These are phyloP conservation scores for Pseudogymnoascus sp. DNA, from an alignment of 2,329 filamentous ascomycete genomes.

Conservation along the genomic window DNA sequence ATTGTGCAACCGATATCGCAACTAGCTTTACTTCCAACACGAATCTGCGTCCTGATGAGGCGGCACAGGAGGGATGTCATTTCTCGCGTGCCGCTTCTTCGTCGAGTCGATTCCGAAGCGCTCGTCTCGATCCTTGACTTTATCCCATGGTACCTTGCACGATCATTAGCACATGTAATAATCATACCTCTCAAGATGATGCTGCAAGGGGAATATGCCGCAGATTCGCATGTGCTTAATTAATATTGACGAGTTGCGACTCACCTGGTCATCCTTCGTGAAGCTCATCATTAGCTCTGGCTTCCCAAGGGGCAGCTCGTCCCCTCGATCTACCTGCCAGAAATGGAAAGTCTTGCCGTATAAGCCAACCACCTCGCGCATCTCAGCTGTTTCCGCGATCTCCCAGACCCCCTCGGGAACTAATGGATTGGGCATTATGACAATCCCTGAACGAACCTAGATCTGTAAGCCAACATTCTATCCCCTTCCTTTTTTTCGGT, in stretches of 20 bases:
- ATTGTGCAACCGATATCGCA: neutral
- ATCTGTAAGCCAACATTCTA: conserved; percentile 17
- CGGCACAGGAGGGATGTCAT: conserved; percentile 40
- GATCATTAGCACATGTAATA: conserved; percentile 21
- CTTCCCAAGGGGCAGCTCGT: conserved; percentile 50
- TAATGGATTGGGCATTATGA: conserved; percentile 61
- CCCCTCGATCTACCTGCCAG: conserved; percentile 74
- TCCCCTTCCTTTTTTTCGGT: neutral
- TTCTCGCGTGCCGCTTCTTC: conserved; percentile 44
- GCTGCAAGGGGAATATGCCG: conserved; percentile 17
- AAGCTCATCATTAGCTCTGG: conserved; percentile 59
- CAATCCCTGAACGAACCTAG: conserved; percentile 69
- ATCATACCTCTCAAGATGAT: conserved; percentile 18
- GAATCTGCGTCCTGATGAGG: conserved; percentile 39
- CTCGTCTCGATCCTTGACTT: conserved; percentile 41
- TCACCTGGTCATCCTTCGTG: conserved; percentile 40
- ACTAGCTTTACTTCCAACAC: conserved; percentile 33
- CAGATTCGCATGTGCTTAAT: conserved; percentile 24
- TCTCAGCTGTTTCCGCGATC: conserved; percentile 66
- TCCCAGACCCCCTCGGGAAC: conserved; percentile 61
- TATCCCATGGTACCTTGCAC: conserved; percentile 25
- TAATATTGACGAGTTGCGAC: neutral
- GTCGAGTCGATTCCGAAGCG: conserved; percentile 43
- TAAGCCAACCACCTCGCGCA: conserved; percentile 63
- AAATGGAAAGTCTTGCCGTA: conserved; percentile 83